A percentile compares a stretch with the other conserved stretches of the same genome.
These are phyloP conservation scores for Toxoplasma gondii DNA, from an alignment of 169 alveolate genomes.

Conservation along the genomic window DNA sequence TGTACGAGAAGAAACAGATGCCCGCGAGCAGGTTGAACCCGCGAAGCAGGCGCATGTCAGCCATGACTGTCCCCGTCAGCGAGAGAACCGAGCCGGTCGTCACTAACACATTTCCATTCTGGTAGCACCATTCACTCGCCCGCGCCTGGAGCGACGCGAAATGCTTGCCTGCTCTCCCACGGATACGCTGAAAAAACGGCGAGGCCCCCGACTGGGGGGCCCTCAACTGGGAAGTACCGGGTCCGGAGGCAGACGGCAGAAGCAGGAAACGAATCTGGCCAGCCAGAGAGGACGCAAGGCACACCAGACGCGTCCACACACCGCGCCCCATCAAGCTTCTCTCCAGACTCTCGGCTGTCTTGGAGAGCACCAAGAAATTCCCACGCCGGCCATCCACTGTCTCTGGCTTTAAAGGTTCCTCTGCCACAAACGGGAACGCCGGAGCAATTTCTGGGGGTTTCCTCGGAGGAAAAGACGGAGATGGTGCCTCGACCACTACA, in stretches of 20 bases:
- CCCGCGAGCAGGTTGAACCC: slow-evolving; percentile 61
- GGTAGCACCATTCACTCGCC: slow-evolving; percentile 46
- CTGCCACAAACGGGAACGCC: neutral
- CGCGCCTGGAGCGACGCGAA: slow-evolving; percentile 40
- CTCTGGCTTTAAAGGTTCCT: neutral
- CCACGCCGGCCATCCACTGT: neutral
- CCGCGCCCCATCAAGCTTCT: neutral
- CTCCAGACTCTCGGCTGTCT: neutral
- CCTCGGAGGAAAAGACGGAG: slow-evolving; percentile 7
- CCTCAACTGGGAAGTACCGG: neutral
- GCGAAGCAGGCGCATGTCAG: slow-evolving; percentile 67
- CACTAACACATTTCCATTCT: slow-evolving; percentile 58
- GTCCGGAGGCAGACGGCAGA: neutral
- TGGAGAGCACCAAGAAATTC: too few species aligned
- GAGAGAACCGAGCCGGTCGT: slow-evolving; percentile 64
- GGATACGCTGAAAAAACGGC: neutral
- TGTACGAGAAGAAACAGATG: slow-evolving; percentile 56
- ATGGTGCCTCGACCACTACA: neutral
- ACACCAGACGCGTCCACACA: neutral
- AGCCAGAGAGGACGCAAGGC: neutral
- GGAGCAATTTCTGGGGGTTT: slow-evolving; percentile 9
- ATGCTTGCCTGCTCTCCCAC: neutral
- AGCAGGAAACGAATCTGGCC: neutral
- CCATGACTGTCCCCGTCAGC: slow-evolving; percentile 65
- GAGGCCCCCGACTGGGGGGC: neutral